Percentiles rank a stretch among this genome's conserved stretches.
Evolutionary conservation across 352 stramenopile species (phyloP).

Genomic region (Globisporangium cystogenes): DNA sequence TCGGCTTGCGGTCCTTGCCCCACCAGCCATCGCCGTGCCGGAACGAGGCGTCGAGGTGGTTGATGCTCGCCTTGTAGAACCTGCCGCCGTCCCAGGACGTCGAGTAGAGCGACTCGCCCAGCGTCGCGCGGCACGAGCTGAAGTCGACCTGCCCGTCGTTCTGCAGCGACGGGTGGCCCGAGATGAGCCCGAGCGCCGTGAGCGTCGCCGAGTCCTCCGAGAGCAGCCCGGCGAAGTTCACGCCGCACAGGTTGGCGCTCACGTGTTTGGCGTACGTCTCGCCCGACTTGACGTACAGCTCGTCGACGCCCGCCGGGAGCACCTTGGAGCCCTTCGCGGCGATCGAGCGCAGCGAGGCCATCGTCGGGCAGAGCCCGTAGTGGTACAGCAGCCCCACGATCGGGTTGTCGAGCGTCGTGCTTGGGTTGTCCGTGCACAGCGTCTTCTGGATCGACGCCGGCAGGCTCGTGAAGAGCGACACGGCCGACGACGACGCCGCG

Average conservation of each 20-base stretch:
- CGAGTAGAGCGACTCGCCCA: conserved; percentile 5
- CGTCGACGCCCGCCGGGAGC: conserved; percentile 12
- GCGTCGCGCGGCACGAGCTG: conserved; percentile 15
- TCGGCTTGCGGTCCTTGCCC: conserved; percentile 23
- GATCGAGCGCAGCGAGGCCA: conserved; percentile 15
- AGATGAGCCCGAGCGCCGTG: conserved; percentile 9
- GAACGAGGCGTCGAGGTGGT: conserved; percentile 26
- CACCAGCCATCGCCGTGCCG: conserved; percentile 20
- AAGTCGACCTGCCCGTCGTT: conserved; percentile 30
- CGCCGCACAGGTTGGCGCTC: conserved; percentile 19
- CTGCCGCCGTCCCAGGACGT: conserved; percentile 12
- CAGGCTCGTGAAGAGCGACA: conserved; percentile 15
- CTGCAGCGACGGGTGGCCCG: conserved; percentile 15
- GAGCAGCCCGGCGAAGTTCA: conserved; percentile 15
- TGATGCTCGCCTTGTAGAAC: conserved; percentile 27
- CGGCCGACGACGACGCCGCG: conserved; percentile 10
- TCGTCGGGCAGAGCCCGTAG: conserved; percentile 17
- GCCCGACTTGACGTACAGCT: conserved; percentile 9
- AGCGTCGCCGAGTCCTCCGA: conserved; percentile 12
- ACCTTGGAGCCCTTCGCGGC: conserved; percentile 10
- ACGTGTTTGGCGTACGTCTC: conserved; percentile 14
- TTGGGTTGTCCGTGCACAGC: conserved; percentile 15
- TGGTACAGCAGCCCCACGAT: conserved; percentile 8
- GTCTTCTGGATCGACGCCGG: conserved; percentile 5
- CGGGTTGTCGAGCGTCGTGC: conserved; percentile 7